Base-by-base conservation (phyloP, 2,329 filamentous ascomycete genomes). In the Pseudocercospora eumusae region DNA sequence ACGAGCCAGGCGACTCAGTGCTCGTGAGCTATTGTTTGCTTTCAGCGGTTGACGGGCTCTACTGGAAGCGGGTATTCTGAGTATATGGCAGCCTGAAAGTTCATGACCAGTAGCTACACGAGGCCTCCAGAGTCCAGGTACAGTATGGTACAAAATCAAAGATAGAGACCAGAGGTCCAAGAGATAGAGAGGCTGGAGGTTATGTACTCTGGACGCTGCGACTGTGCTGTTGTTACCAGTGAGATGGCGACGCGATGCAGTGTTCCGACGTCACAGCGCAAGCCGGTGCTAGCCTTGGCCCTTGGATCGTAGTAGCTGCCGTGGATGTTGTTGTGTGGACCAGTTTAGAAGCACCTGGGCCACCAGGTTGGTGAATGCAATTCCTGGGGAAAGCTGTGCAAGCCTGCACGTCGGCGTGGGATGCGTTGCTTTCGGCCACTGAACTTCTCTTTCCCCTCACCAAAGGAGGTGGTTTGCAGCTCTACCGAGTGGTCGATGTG, bases 21-120 rank as follows among this genome's bases (percentile, higher is more conserved):
- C 47, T 31, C 62, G 20, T 57, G 53, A 53, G 57, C 56, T 62
- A 56, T 50, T 28, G 55, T 42, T 52, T 56, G 42, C 36, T 50
- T 40, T 70, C 65, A 72, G 57, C 69, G 69, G 56, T 72, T 71
- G 63, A 71, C 69, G 42, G 64, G 66, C 54, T 71, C 67, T 45
- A 72, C 65, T 31, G 69, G 70, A 57, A 72, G 59, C 13, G 69
- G 70, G 61, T 73, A 66, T 56, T 70, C 62, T 59, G 64, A 47
- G 53, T 66, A 59, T 18, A 65, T 64, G 5, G 62, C 63, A 27
- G 69, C 61, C 60, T 71, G 70, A 63, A 71, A 71, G 69, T 71
- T 71, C 71, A 73, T 72, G 64, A 21, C 52, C 52, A 54, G 52
- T 20, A 25, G 52, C 52, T 36, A 36, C 28, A 54, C 8, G 18